Percentiles rank a stretch among this genome's conserved stretches.
Evolutionary conservation across 768 basidiomycete genomes (phyloP).

Genomic region (Trametes meyenii): DNA sequence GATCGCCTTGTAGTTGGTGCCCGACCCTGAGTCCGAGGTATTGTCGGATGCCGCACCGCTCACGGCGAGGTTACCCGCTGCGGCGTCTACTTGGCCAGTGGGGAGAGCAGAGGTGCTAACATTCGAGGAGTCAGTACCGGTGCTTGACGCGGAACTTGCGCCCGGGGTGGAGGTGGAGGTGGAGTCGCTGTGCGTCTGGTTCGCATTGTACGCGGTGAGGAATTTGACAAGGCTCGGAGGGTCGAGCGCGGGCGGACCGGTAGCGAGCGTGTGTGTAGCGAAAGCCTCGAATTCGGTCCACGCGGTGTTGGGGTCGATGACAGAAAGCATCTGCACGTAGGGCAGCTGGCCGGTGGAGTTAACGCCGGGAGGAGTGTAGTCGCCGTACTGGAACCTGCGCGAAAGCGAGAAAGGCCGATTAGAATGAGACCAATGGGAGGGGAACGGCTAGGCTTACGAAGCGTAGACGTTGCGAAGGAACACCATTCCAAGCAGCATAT

Average conservation of each 20-base stretch:
- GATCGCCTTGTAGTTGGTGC: not conserved
- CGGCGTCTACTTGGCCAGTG: not conserved
- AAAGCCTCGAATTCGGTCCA: slow-evolving; percentile 28
- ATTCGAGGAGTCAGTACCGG: not conserved
- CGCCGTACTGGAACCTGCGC: slow-evolving; percentile 28
- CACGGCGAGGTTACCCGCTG: not conserved
- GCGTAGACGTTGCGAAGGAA: slow-evolving; percentile 40
- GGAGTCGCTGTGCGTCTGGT: not conserved
- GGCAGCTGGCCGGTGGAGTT: slow-evolving; percentile 20
- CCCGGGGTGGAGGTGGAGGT: not conserved
- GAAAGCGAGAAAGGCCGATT: not conserved
- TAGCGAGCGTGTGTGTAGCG: not conserved
- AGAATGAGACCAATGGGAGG: not conserved
- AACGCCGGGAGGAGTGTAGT: slow-evolving; percentile 27
- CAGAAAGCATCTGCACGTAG: slow-evolving; percentile 36
- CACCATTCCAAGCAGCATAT: slow-evolving; percentile 36
- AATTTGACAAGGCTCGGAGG: not conserved
- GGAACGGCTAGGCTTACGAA: slow-evolving; percentile 24
- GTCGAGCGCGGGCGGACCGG: not conserved
- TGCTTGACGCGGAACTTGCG: not conserved
- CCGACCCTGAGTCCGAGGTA: not conserved
- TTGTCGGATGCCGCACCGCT: not conserved
- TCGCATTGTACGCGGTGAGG: not conserved
- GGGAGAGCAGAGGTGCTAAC: not conserved
- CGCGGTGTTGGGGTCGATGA: slow-evolving; percentile 25